Base-by-base conservation (phyloP, 2,329 filamentous ascomycete genomes). In the Sclerotinia sclerotiorum region DNA sequence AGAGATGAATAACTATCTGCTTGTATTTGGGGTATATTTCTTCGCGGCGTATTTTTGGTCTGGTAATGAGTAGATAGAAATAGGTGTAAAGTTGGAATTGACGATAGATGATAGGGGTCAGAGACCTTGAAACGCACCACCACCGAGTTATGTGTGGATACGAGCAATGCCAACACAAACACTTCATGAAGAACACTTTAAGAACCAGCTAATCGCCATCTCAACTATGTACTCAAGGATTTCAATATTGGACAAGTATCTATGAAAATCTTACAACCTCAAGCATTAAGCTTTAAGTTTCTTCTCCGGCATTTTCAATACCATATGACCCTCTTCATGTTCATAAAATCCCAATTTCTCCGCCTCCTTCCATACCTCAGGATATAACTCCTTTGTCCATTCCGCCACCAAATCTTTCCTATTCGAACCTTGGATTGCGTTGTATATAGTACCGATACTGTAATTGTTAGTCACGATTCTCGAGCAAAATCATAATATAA, bases 371-470 rank as follows among this genome's bases (percentile, higher is more conserved):
- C 93, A 97, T 7, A 86, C 80, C 13, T 85, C 82, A 0, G 90
- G 88, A 78, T 92, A 93, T 55, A 85, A 83, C 61, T 85, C 79
- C 73, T 85, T 84, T 2, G 90, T 90, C 93, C 93, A 97, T 21
- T 84, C 81, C 76, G 93, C 88, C 68, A 96, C 89, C 49, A 87
- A 82, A 6, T 84, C 81, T 78, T 95, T 92, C 74, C 87, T 84
- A 65, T 84, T 83, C 69, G 85, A 84, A 69, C 85, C 87, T 2
- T 87, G 88, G 3, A 93, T 84, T 13, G 87, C 89, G 74, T 94
- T 95, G 78, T 92, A 93, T 69, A 93, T 83, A 35, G 89, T 85
- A 21, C 89, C 92, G 60, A 97, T 82, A 42, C 92, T 93, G 67
- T 68, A 63, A 51, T 3, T 54, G 63, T 73, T 60, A 73, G 68